Evolutionary conservation across 2,329 filamentous ascomycete genomes (phyloP).

Genomic region (Microcyclospora tardicrescens): DNA sequence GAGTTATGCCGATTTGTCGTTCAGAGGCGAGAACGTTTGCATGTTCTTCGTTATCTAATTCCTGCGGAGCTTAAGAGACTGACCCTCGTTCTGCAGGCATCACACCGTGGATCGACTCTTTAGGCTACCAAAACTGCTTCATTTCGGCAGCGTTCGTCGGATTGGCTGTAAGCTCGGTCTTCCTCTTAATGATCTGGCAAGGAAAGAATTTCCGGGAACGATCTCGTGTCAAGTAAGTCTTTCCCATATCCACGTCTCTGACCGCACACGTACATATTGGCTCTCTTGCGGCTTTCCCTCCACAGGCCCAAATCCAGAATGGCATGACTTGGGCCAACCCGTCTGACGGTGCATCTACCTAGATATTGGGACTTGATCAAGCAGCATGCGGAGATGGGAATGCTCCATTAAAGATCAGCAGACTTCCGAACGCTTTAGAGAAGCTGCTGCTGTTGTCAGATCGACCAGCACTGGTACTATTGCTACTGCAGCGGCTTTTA

Average conservation of each 20-base stretch:
- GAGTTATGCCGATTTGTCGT: too few relatives aligned
- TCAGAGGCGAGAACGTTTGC: too few relatives aligned
- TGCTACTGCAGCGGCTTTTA: too few relatives aligned
- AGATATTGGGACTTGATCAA: constrained; percentile 7
- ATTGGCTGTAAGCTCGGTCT: constrained; percentile 24
- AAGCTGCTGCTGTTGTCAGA: too few relatives aligned
- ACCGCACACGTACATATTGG: too few relatives aligned
- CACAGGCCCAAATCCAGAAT: not conserved
- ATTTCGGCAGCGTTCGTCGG: constrained; percentile 30
- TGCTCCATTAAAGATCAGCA: constrained; percentile 7
- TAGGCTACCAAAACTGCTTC: constrained; percentile 29
- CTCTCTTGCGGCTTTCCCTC: too few relatives aligned
- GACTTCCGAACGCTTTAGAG: not conserved
- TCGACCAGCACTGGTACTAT: too few relatives aligned
- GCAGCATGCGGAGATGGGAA: constrained; percentile 12
- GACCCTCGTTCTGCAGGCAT: constrained; percentile 15
- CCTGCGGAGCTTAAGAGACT: too few relatives aligned
- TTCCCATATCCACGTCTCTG: too few relatives aligned
- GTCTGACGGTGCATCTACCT: not conserved
- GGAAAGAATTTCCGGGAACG: constrained; percentile 7
- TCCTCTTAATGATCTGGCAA: constrained; percentile 12
- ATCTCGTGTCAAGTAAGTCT: constrained; percentile 5
- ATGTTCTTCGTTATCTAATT: too few relatives aligned
- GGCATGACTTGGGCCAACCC: constrained; percentile 4
- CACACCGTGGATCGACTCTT: constrained; percentile 29